Conservation (phyloP, 2,329 filamentous ascomycete genomes). For the Raffaelea ambrosiae region DNA sequence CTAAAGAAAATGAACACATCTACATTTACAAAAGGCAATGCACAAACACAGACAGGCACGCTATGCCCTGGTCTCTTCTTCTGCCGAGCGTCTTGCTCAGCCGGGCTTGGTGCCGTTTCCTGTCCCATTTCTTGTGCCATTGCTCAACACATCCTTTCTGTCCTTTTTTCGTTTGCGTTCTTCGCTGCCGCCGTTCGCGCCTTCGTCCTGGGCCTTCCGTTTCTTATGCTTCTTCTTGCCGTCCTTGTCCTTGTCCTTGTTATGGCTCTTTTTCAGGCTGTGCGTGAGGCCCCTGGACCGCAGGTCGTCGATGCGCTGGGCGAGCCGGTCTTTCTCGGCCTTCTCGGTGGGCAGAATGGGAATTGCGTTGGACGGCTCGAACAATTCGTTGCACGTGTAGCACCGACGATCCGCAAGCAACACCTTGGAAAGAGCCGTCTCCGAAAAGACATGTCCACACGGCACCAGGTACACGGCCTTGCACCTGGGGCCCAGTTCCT, state of each 20-base stretch:
- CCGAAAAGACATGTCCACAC: slow-evolving; percentile 90
- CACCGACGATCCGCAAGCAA: slow-evolving; percentile 45
- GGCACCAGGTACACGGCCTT: slow-evolving; percentile 87
- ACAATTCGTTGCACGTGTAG: slow-evolving; percentile 67
- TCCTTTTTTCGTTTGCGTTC: slow-evolving; percentile 13
- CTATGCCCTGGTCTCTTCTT: slow-evolving; percentile 54
- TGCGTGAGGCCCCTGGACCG: slow-evolving; percentile 69
- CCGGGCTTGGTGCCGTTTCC: slow-evolving; percentile 76
- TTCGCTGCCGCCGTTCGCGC: slow-evolving; percentile 20
- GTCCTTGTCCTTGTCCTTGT: slow-evolving; percentile 46
- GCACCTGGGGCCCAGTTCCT: slow-evolving; percentile 69
- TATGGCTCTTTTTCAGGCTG: slow-evolving; percentile 74
- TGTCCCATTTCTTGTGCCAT: no score
- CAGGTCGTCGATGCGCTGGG: slow-evolving; percentile 59
- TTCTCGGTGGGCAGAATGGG: slow-evolving; percentile 66
- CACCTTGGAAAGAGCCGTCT: slow-evolving; percentile 77
- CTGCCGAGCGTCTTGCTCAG: slow-evolving; percentile 75
- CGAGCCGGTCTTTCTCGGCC: slow-evolving; percentile 60
- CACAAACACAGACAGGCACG: background rate
- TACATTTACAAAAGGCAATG: background rate
- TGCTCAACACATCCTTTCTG: slow-evolving; percentile 16
- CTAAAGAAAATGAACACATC: background rate
- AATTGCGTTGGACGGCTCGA: slow-evolving; percentile 69
- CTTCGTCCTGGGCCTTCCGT: slow-evolving; percentile 20
- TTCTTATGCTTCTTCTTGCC: slow-evolving; percentile 60